Evolutionary conservation across 768 basidiomycete genomes (phyloP).

Genomic region (Artomyces pyxidatus): DNA sequence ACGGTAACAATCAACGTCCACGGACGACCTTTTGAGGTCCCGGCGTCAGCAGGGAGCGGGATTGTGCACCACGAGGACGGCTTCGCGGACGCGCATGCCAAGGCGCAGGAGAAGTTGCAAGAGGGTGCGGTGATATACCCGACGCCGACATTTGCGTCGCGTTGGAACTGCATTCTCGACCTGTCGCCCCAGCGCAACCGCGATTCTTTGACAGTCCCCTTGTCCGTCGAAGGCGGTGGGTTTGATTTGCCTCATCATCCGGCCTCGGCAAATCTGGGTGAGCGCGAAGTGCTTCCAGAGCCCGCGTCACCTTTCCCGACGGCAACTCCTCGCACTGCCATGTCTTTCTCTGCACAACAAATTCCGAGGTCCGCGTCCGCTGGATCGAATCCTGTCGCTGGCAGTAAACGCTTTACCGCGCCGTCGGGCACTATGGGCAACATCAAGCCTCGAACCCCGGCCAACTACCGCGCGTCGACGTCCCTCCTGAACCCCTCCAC

Average conservation of each 20-base stretch:
- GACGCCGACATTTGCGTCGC: constrained; percentile 68
- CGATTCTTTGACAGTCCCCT: constrained; percentile 11
- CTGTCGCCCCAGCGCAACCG: constrained; percentile 36
- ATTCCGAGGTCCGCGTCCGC: constrained; percentile 28
- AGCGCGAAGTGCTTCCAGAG: constrained; percentile 50
- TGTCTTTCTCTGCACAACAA: constrained; percentile 17
- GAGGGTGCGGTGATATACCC: constrained; percentile 36
- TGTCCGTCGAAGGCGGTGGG: not conserved
- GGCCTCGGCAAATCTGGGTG: constrained; percentile 20
- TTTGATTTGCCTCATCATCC: not conserved
- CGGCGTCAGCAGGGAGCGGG: not conserved
- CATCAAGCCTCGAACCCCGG: constrained; percentile 20
- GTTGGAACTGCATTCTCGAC: constrained; percentile 89
- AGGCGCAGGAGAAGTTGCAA: not conserved
- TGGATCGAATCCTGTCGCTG: constrained; percentile 30
- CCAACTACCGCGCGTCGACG: constrained; percentile 24
- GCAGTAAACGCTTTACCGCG: constrained; percentile 45
- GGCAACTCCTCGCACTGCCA: constrained; percentile 9
- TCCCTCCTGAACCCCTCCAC: constrained; percentile 24
- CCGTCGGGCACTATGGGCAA: constrained; percentile 24
- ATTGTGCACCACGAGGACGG: constrained; percentile 5
- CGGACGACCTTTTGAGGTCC: constrained; percentile 52
- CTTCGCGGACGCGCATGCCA: not conserved
- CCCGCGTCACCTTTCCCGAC: constrained; percentile 74
- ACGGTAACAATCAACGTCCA: constrained; percentile 54